A percentile compares a stretch with the other conserved stretches of the same genome.
phyloP scores from a whole-genome alignment of 2,329 filamentous ascomycete species.

The Aspergillus quadricinctus region DNA sequence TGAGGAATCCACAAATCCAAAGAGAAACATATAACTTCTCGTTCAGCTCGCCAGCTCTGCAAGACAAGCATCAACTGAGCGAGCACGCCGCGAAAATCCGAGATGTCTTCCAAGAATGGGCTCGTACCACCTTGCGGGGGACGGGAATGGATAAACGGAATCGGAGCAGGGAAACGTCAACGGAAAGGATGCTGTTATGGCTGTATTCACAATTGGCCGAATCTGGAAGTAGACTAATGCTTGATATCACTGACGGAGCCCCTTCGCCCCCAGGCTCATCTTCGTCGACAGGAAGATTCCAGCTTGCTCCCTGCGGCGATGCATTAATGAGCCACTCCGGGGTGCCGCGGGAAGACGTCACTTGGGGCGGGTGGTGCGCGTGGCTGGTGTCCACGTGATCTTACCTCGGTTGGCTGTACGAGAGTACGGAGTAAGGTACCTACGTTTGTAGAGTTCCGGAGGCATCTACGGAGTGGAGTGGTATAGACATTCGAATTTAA shows the following conservation, averaged over 20 bases:
- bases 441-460: neutral
- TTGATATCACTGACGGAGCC: neutral
- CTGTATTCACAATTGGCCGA: neutral
- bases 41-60: neutral
- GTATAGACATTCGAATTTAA: conserved; percentile 3
- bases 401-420: neutral
- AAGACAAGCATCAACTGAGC: neutral
- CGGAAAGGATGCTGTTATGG: neutral
- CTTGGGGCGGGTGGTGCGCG: neutral
- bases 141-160: neutral
- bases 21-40: neutral
- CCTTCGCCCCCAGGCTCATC: neutral
- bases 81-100: neutral
- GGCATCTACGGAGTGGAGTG: neutral
- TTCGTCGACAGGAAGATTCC: neutral
- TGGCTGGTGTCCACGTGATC: conserved; percentile 3
- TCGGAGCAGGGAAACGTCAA: neutral
- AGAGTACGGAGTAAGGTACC: too few species aligned
- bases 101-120: neutral
- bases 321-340: neutral
- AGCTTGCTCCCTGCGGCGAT: conserved; percentile 3
- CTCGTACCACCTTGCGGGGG: neutral
- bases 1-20: neutral
- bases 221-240: neutral
- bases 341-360: conserved; percentile 5